Conservation (phyloP, 192 early-diverging fungal genomes). For the Coemansia sp. region DNA sequence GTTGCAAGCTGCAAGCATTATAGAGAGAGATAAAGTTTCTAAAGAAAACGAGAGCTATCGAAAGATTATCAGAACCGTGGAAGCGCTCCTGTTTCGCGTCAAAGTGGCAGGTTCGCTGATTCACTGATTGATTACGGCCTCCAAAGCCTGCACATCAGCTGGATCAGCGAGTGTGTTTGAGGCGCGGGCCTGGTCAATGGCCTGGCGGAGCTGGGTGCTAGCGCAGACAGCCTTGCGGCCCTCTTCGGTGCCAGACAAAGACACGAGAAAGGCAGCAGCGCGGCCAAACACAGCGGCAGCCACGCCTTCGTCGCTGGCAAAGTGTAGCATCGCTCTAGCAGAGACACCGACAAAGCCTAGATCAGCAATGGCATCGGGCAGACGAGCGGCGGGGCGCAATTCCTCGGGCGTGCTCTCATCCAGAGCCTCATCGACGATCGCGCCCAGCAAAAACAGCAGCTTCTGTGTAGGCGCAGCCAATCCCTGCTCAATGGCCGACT, state of each 20-base stretch:
- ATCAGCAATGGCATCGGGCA: conserved; percentile 47
- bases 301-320: conserved; percentile 38
- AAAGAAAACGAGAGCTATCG: not conserved
- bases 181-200: conserved; percentile 6
- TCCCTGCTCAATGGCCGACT: conserved; percentile 6
- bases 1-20: not conserved
- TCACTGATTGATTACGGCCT: not conserved
- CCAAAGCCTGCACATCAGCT: conserved; percentile 8
- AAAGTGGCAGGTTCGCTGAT: not conserved
- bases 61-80: not conserved
- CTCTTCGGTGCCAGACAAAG: conserved; percentile 19
- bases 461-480: conserved; percentile 30
- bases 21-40: not conserved
- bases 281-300: conserved; percentile 32
- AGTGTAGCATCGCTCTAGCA: conserved; percentile 48
- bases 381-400: conserved; percentile 27
- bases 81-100: conserved; percentile 3
- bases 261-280: conserved; percentile 22
- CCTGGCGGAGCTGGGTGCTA: conserved; percentile 8
- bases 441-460: conserved; percentile 62
- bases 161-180: not conserved
- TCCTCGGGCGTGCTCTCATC: conserved; percentile 33
- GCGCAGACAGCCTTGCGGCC: conserved; percentile 14
- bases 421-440: conserved; percentile 60
- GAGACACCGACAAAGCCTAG: conserved; percentile 52